These are phyloP conservation scores for Flaveria robusta DNA, from an alignment of 129 eudicot species.

Conservation along the genomic window DNA sequence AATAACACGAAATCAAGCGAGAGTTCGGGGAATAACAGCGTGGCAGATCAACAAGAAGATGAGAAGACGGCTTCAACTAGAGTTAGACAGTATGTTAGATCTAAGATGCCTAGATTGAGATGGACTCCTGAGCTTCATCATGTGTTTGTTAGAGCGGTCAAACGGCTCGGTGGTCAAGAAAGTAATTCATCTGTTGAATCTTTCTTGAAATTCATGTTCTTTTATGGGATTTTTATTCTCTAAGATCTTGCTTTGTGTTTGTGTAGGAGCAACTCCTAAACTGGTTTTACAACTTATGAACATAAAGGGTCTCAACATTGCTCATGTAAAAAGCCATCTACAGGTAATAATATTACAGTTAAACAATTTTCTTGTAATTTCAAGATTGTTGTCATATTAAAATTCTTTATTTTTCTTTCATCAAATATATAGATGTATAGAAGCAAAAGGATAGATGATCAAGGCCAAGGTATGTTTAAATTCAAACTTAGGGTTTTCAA, in stretches of 20 bases:
- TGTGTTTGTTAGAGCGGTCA: slow-evolving; percentile 53
- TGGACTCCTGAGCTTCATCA: slow-evolving; percentile 76
- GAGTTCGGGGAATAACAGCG: slow-evolving; percentile 43
- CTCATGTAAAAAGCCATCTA: slow-evolving; percentile 61
- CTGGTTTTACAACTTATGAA: slow-evolving; percentile 57
- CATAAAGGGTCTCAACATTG: slow-evolving; percentile 58
- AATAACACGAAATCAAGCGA: slow-evolving; percentile 38
- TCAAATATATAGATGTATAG: slow-evolving; percentile 53
- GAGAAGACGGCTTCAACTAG: slow-evolving; percentile 33
- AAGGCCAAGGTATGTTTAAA: slow-evolving; percentile 42
- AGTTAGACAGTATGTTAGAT: slow-evolving; percentile 57
- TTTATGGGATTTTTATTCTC: background rate
- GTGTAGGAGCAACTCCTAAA: slow-evolving; percentile 59
- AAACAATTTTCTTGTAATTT: slow-evolving; percentile 17
- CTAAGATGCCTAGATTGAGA: slow-evolving; percentile 63
- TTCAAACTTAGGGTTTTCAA: background rate
- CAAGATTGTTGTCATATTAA: slow-evolving; percentile 4
- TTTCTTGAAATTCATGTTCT: slow-evolving; percentile 22
- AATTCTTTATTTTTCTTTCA: slow-evolving; percentile 9
- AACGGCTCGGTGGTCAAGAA: slow-evolving; percentile 62
- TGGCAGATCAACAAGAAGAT: slow-evolving; percentile 38
- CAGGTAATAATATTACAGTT: slow-evolving; percentile 36
- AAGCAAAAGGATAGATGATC: slow-evolving; percentile 56
- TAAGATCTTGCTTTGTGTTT: slow-evolving; percentile 9
- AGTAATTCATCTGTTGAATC: slow-evolving; percentile 31